Conservation (phyloP, 2,329 filamentous ascomycete genomes). For the Cytospora piceicola region DNA sequence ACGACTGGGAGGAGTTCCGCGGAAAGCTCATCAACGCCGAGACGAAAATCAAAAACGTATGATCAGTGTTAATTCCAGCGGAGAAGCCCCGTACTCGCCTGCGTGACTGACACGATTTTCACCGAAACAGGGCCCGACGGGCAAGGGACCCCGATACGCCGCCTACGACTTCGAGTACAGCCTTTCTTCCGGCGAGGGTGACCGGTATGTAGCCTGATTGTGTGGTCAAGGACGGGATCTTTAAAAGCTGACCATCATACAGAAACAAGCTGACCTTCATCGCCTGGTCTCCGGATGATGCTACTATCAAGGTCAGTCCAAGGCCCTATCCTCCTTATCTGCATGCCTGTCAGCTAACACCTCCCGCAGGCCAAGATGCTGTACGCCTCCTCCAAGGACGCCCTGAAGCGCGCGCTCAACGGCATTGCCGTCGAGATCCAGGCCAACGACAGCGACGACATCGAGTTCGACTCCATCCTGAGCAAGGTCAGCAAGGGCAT, state of each 20-base stretch:
- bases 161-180: slow-evolving; percentile 85
- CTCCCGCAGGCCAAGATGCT: slow-evolving; percentile 76
- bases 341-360: slow-evolving; percentile 27
- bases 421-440: slow-evolving; percentile 78
- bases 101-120: slow-evolving; percentile 22
- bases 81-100: slow-evolving; percentile 9
- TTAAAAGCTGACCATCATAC: slow-evolving; percentile 32
- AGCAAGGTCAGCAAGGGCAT: slow-evolving; percentile 67
- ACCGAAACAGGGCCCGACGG: slow-evolving; percentile 53
- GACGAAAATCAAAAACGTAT: slow-evolving; percentile 70
- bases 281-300: slow-evolving; percentile 81
- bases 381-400: slow-evolving; percentile 87
- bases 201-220: slow-evolving; percentile 54
- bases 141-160: slow-evolving; percentile 76
- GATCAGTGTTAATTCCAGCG: slow-evolving; percentile 35
- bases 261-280: slow-evolving; percentile 82
- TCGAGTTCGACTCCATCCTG: slow-evolving; percentile 75
- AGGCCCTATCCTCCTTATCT: slow-evolving; percentile 23
- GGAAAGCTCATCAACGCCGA: slow-evolving; percentile 75
- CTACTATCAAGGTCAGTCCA: slow-evolving; percentile 69
- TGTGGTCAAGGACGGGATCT: slow-evolving; percentile 6
- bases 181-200: slow-evolving; percentile 72
- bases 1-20: slow-evolving; percentile 74
- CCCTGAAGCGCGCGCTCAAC: slow-evolving; percentile 77
- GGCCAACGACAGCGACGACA: slow-evolving; percentile 82